phyloP scores from a whole-genome alignment of 495 filamentous ascomycete genomes.

The Penicillium lividum region DNA sequence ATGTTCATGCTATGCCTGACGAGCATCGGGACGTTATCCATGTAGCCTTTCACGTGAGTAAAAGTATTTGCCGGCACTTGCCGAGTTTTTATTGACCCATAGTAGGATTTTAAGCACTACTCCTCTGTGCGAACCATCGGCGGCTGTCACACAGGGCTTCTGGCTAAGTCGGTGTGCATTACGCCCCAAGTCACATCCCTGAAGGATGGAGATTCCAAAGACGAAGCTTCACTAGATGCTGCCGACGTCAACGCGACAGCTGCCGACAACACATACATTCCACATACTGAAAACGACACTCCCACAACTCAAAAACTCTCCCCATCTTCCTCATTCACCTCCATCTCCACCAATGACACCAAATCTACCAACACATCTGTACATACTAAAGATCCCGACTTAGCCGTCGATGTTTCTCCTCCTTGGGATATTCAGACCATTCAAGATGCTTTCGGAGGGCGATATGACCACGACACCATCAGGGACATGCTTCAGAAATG shows the following conservation, averaged over 20 bases:
- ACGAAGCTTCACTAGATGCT: conserved; percentile 5
- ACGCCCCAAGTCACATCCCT: conserved; percentile 39
- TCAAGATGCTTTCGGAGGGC: conserved; percentile 55
- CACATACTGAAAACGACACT: conserved; percentile 16
- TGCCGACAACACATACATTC: neutral
- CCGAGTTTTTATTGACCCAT: conserved; percentile 2
- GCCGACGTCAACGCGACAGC: neutral
- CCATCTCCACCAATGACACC: conserved; percentile 5
- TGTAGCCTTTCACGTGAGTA: conserved; percentile 72
- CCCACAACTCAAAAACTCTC: neutral
- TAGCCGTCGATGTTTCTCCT: conserved; percentile 38
- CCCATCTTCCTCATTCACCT: neutral
- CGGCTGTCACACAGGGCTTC: conserved; percentile 57
- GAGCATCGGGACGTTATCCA: conserved; percentile 50
- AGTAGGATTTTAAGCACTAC: conserved; percentile 66
- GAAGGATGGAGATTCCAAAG: conserved; percentile 21
- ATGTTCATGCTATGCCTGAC: conserved; percentile 46
- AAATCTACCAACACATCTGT: conserved; percentile 20
- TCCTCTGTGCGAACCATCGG: conserved; percentile 67
- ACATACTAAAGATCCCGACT: conserved; percentile 25
- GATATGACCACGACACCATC: conserved; percentile 55
- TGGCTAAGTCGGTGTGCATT: conserved; percentile 2
- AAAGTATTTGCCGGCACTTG: neutral
- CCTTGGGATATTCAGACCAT: conserved; percentile 67
- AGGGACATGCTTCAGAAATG: conserved; percentile 59